Base-by-base conservation (phyloP, 2,329 filamentous ascomycete species). In the Cercospora sp. region DNA sequence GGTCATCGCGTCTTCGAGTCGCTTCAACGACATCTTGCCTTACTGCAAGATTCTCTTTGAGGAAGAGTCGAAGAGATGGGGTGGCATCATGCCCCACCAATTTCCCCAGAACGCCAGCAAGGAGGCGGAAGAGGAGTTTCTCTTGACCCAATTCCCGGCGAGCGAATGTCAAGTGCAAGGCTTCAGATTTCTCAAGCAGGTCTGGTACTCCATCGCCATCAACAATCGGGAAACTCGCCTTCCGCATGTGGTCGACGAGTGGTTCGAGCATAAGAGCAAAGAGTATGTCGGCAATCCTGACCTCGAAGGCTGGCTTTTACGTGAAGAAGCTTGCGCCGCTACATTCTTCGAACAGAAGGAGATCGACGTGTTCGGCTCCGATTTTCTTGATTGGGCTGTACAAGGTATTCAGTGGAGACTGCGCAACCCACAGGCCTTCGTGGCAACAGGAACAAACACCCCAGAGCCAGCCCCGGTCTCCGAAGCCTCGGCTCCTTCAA, bases 141-240 rank as follows among this genome's bases (percentile, higher is more conserved):
- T 79, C 51, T 69, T 68, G 62, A 26, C 60, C 5, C 71, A 65
- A 36, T 79, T 79, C 66, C 68, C 53, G 63, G 71, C 73, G 8
- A 45, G 63, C 16, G 75, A 77, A 23, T 71, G 75, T 51, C 72
- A 73, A 60, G 67, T 74, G 66, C 76, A 77, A 65, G 75, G 77
- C 59, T 77, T 71, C 67, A 65, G 71, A n/a, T 79, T 79, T 60
- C 72, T 79, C 61, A 78, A 78, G 71, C 75, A 78, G 58, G 77
- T 74, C 16, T 78, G 75, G 70, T 74, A 74, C 64, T 71, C 62
- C 28, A 73, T 75, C 65, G 77, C 78, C 2, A 28, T 73, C n/a
- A 78, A 70, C 67, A 79, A 79, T 60, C 63, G 72, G 26, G 58
- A 76, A 20, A 51, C 51, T 10, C 73, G 75, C 33, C 63, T 77